Percentiles rank a stretch among this genome's conserved stretches.
These are phyloP conservation scores for Immersiella caudata DNA, from an alignment of 495 filamentous ascomycete genomes.

Conservation along the genomic window DNA sequence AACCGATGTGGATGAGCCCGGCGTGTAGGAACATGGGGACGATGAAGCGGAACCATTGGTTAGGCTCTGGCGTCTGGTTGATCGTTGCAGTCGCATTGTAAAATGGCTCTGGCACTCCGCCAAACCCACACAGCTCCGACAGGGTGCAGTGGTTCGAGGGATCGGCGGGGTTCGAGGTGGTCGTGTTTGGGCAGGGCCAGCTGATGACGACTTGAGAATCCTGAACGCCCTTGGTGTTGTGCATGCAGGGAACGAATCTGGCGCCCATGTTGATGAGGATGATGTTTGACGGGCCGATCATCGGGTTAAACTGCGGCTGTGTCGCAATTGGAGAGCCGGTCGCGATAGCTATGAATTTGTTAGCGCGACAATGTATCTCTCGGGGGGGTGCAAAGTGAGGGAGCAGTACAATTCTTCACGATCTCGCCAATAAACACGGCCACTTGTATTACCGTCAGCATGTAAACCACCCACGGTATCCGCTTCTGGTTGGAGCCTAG, in stretches of 20 bases:
- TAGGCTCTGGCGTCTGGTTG: conserved; percentile 58
- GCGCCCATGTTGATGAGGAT: conserved; percentile 97
- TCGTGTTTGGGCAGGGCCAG: conserved; percentile 81
- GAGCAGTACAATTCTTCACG: conserved; percentile 74
- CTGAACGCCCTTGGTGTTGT: conserved; percentile 69
- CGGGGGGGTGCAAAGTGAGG: background rate
- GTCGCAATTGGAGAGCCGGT: conserved; percentile 82
- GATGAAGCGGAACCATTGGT: conserved; percentile 98
- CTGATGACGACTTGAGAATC: conserved; percentile 38
- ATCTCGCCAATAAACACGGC: conserved; percentile 90
- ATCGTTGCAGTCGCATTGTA: conserved; percentile 43
- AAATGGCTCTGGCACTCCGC: conserved; percentile 67
- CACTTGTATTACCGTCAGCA: conserved; percentile 75
- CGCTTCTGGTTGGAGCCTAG: conserved; percentile 51
- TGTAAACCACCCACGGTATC: conserved; percentile 83
- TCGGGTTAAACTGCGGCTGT: conserved; percentile 85
- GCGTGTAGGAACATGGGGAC: conserved; percentile 93
- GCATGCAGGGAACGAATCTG: conserved; percentile 93
- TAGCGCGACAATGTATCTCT: conserved; percentile 27
- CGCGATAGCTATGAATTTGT: conserved; percentile 52
- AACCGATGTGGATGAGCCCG: conserved; percentile 89
- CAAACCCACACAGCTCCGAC: conserved; percentile 79
- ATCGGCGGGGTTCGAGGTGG: conserved; percentile 48
- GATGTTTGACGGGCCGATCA: conserved; percentile 91
- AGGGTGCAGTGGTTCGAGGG: conserved; percentile 65